These are phyloP conservation scores for Candida pseudoglaebosa DNA, from an alignment of 805 yeast species.

Conservation along the genomic window DNA sequence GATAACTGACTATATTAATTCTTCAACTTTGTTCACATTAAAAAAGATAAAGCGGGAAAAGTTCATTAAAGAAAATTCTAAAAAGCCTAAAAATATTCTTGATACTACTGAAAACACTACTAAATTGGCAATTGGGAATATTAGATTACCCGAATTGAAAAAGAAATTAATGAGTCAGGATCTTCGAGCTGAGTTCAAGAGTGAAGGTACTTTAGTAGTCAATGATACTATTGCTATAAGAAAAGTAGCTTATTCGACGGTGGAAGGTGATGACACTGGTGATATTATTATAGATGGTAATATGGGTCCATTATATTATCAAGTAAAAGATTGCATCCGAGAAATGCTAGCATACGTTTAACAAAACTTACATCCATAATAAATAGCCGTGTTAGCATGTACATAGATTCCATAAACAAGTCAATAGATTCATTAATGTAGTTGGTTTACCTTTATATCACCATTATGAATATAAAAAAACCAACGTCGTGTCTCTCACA, in stretches of 20 bases:
- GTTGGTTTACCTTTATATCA: no score
- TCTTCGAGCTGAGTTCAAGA: slow-evolving; percentile 79
- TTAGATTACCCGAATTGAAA: slow-evolving; percentile 76
- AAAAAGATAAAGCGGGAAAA: slow-evolving; percentile 19
- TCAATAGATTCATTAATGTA: no score
- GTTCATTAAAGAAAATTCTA: slow-evolving; percentile 9
- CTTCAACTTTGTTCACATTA: slow-evolving; percentile 28
- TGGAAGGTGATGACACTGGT: slow-evolving; percentile 58
- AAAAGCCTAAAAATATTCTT: slow-evolving; percentile 2
- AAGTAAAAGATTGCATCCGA: slow-evolving; percentile 67
- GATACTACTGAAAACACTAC: slow-evolving; percentile 15
- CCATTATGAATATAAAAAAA: neutral
- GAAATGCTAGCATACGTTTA: slow-evolving; percentile 72
- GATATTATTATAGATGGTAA: slow-evolving; percentile 83
- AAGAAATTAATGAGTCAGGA: slow-evolving; percentile 54
- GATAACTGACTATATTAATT: slow-evolving; percentile 24
- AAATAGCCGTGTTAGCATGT: no score
- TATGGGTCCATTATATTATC: slow-evolving; percentile 69
- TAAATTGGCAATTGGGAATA: slow-evolving; percentile 80
- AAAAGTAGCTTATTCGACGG: slow-evolving; percentile 47
- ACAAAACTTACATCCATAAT: no score
- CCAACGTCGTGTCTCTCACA: neutral
- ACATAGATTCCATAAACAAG: no score
- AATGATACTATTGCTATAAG: slow-evolving; percentile 72
- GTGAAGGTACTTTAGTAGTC: slow-evolving; percentile 88